A percentile compares a stretch with the other conserved stretches of the same genome.
Conservation (phyloP, 1,139 yeast genomes). For the Nakaseomyces bracarensis region DNA sequence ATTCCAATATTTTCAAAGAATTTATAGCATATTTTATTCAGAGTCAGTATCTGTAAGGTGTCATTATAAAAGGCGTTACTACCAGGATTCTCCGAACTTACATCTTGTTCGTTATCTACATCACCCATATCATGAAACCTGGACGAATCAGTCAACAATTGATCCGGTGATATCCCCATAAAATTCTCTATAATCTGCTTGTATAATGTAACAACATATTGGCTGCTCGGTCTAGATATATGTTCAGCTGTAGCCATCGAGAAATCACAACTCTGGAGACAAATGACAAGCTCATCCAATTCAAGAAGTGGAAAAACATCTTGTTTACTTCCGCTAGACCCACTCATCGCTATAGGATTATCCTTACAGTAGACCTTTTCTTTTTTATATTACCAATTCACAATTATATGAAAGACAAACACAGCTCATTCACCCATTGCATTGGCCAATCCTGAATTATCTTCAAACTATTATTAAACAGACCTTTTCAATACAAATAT, state of each 20-base stretch:
- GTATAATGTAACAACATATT: constrained; percentile 51
- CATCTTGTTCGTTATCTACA: constrained; percentile 10
- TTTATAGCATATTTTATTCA: constrained; percentile 51
- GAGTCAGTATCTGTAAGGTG: constrained; percentile 42
- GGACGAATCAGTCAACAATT: constrained; percentile 29
- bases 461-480: no score
- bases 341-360: no score
- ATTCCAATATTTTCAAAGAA: constrained; percentile 71
- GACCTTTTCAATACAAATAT: no score
- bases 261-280: constrained; percentile 58
- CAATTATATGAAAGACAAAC: no score
- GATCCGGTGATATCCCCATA: constrained; percentile 49
- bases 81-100: constrained; percentile 8
- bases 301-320: constrained; percentile 61
- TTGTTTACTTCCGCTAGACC: constrained; percentile 14
- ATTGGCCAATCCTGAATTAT: no score
- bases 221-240: constrained; percentile 56
- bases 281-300: constrained; percentile 50
- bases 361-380: no score
- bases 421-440: no score
- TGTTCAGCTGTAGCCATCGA: constrained; percentile 51
- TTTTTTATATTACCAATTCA: no score
- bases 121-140: background rate
- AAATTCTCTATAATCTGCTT: constrained; percentile 68
- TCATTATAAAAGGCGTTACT: constrained; percentile 26